A percentile compares a stretch with the other conserved stretches of the same genome.
Evolutionary conservation across 192 early-diverging fungal species (phyloP).

Genomic region (Dimargaris xerosporica): DNA sequence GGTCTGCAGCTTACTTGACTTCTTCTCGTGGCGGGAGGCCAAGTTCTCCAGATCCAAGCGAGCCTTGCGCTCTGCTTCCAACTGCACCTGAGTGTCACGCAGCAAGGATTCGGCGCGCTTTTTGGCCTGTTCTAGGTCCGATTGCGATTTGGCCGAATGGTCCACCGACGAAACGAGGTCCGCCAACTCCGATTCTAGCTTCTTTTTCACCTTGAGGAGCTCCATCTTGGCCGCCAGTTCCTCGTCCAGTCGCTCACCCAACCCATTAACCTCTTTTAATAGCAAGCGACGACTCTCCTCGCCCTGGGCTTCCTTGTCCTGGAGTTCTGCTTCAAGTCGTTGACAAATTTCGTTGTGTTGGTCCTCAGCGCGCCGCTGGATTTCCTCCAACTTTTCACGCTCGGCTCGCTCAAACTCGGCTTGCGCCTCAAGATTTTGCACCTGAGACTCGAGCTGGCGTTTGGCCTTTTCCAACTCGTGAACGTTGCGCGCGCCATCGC

Average conservation of each 20-base stretch:
- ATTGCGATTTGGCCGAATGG: conserved; percentile 41
- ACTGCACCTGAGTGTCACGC: conserved; percentile 29
- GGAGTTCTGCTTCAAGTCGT: conserved; percentile 40
- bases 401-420: conserved; percentile 47
- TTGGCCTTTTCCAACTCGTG: conserved; percentile 59
- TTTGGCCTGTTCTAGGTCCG: conserved; percentile 48
- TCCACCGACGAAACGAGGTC: conserved; percentile 37
- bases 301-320: conserved; percentile 49
- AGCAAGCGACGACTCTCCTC: conserved; percentile 59
- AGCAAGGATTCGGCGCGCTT: conserved; percentile 36
- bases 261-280: conserved; percentile 33
- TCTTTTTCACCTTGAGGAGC: conserved; percentile 37
- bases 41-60: conserved; percentile 51
- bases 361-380: conserved; percentile 45
- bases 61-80: conserved; percentile 46
- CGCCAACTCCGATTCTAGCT: conserved; percentile 45
- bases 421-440: conserved; percentile 41
- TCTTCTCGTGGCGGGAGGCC: conserved; percentile 53
- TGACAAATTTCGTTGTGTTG: conserved; percentile 54
- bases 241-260: conserved; percentile 41
- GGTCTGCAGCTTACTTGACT: conserved; percentile 41
- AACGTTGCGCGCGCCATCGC: conserved; percentile 52
- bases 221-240: conserved; percentile 37
- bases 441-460: conserved; percentile 38
- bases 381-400: conserved; percentile 43